These are phyloP conservation scores for Lepraria neglecta DNA, from an alignment of 495 filamentous ascomycete species.

Conservation along the genomic window DNA sequence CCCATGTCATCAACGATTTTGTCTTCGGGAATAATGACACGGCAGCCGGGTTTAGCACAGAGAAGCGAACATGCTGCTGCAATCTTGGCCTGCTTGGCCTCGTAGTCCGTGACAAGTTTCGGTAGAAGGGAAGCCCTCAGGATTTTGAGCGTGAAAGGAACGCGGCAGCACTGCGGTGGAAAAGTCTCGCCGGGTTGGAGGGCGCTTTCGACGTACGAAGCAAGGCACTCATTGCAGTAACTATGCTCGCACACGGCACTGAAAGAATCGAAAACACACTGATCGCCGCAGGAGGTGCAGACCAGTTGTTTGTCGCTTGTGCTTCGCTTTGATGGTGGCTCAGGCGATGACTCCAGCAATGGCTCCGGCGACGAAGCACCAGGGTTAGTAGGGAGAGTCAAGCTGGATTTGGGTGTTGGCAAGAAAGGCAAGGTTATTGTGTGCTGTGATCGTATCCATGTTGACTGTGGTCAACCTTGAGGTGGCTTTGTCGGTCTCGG, in stretches of 20 bases:
- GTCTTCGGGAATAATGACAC: not conserved
- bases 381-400: too few species aligned
- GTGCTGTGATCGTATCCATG: not conserved
- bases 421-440: not conserved
- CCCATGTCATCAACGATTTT: not conserved
- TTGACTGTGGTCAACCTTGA: not conserved
- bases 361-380: too few species aligned
- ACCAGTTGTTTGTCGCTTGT: not conserved
- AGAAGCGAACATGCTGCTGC: not conserved
- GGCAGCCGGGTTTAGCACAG: not conserved
- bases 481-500: too few species aligned
- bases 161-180: not conserved
- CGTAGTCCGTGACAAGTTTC: not conserved
- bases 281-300: not conserved
- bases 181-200: not conserved
- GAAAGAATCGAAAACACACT: not conserved
- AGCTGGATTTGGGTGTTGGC: not conserved
- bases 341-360: too few species aligned
- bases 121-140: not conserved
- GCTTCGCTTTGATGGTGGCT: not conserved
- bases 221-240: not conserved
- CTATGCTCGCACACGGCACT: not conserved
- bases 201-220: not conserved
- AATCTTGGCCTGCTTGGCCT: not conserved
- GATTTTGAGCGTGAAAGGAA: not conserved